Base-by-base conservation (phyloP, 345 rosid genomes). In the Dipteronia dyeriana region DNA sequence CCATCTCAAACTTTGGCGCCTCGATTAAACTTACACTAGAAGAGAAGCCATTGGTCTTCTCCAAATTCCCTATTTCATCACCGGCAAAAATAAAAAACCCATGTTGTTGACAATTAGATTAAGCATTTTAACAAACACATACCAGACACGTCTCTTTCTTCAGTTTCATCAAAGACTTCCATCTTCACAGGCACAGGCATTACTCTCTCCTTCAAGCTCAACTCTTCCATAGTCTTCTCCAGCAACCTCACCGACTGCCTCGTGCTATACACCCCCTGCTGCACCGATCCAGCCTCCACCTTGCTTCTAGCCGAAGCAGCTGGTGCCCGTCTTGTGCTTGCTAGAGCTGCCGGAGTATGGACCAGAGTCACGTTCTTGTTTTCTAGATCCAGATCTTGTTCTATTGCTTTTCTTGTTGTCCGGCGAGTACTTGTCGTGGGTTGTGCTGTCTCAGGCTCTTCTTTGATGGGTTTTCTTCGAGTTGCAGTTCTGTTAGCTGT, bases 241-340 rank as follows among this genome's bases (percentile, higher is more conserved):
- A 96, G 57, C 80, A 96, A 49, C 74, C 88, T 91, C 62, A 84
- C 86, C 3, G 98, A 90, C 38, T 87, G 85, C 87, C 99, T 88
- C 2, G 97, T 91, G 77, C 91, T 84, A 67, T 86, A 86, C 25
- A 54, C 88, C 16, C 61, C 89, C 13, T 80, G 64, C 88, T 84
- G 90, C 60, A 82, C 84, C 0, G 88, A 77, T 20, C 75, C 65
- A 8, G 78, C 88, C 31, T 79, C 82, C 5, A 14, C 59, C 66
- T 78, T 76, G 64, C 54, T 71, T 71, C 76, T 47, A 19, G 69
- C 17, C 1, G 81, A 73, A 75, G 63, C 76, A 11, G 61, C 67
- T 14, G 85, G 84, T 34, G 38, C 38, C 38, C 38, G 38, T 34
- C 38, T 34, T 6, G 6, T 34, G 38, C 6, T 34, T 34, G 38